phyloP scores from a whole-genome alignment of 106 monocot genomes.

The Dactylorhiza incarnata region DNA sequence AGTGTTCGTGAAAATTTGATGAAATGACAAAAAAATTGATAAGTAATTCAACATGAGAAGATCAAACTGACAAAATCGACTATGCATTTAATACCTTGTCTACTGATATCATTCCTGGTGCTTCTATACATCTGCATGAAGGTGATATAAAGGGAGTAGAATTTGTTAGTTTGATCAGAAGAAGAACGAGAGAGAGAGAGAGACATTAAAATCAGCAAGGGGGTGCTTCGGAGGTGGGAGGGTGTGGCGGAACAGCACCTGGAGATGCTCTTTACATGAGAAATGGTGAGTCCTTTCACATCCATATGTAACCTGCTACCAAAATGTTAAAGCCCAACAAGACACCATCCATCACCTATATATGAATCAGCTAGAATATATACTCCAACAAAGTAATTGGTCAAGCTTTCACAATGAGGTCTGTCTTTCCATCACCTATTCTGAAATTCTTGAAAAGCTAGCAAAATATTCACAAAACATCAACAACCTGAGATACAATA shows the following conservation, averaged over 20 bases:
- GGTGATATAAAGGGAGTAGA: neutral
- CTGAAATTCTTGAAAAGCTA: too few species aligned
- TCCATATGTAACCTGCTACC: too few species aligned
- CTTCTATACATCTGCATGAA: conserved; percentile 77
- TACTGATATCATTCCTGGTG: conserved; percentile 71
- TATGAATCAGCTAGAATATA: too few species aligned
- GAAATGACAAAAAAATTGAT: neutral
- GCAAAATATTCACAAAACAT: too few species aligned
- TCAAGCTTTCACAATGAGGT: too few species aligned
- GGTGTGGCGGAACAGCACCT: conserved; percentile 29
- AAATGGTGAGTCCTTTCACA: conserved; percentile 78
- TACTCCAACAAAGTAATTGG: too few species aligned
- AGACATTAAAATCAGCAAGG: neutral
- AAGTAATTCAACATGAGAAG: neutral
- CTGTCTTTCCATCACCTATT: too few species aligned
- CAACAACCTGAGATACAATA: too few species aligned
- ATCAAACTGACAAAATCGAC: too few species aligned
- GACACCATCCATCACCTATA: too few species aligned
- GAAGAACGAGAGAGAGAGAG: conserved; percentile 8
- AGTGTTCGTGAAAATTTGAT: too few species aligned
- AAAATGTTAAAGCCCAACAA: too few species aligned
- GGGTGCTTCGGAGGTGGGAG: neutral
- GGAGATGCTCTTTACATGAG: conserved; percentile 99
- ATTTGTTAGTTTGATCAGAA: neutral
- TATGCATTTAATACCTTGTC: conserved; percentile 38